These are phyloP conservation scores for Parachlorella kessleri DNA, from an alignment of 139 green algal species.

Conservation along the genomic window DNA sequence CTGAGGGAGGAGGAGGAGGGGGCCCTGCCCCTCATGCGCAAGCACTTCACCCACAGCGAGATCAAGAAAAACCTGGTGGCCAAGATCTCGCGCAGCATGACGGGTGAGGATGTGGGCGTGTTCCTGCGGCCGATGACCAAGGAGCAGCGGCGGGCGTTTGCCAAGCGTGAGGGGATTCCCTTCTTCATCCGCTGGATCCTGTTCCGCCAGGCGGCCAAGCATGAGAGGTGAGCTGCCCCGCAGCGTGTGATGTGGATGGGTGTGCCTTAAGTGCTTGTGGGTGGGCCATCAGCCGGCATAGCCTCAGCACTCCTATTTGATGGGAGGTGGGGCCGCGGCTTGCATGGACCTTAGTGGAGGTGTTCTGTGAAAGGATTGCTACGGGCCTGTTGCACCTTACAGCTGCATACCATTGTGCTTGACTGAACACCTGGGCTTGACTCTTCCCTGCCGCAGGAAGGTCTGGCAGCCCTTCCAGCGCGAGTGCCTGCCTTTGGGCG, in stretches of 20 bases:
- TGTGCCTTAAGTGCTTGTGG: too few relatives aligned
- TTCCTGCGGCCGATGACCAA: not conserved
- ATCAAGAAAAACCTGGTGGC: constrained; percentile 12
- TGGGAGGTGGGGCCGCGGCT: too few relatives aligned
- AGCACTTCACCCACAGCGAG: constrained; percentile 11
- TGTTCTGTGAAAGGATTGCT: too few relatives aligned
- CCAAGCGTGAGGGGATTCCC: constrained; percentile 3
- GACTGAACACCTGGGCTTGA: too few relatives aligned
- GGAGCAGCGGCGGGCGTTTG: constrained; percentile 4
- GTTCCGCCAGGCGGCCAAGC: not conserved
- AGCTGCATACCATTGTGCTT: too few relatives aligned
- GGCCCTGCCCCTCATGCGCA: constrained; percentile 13
- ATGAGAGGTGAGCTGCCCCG: too few relatives aligned
- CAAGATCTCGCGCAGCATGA: constrained; percentile 7
- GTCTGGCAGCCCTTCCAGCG: constrained; percentile 18
- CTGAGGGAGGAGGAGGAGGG: constrained; percentile 11
- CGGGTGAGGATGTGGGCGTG: not conserved
- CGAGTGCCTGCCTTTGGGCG: constrained; percentile 5
- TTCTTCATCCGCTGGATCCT: constrained; percentile 22
- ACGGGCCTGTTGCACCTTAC: too few relatives aligned
- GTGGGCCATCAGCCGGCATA: too few relatives aligned
- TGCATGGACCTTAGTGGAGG: too few relatives aligned
- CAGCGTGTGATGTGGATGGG: too few relatives aligned
- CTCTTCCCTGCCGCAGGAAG: too few relatives aligned
- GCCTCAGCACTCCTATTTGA: too few relatives aligned